These are phyloP conservation scores for Crithidia expoeki DNA, from an alignment of 208 protist genomes.

Conservation along the genomic window DNA sequence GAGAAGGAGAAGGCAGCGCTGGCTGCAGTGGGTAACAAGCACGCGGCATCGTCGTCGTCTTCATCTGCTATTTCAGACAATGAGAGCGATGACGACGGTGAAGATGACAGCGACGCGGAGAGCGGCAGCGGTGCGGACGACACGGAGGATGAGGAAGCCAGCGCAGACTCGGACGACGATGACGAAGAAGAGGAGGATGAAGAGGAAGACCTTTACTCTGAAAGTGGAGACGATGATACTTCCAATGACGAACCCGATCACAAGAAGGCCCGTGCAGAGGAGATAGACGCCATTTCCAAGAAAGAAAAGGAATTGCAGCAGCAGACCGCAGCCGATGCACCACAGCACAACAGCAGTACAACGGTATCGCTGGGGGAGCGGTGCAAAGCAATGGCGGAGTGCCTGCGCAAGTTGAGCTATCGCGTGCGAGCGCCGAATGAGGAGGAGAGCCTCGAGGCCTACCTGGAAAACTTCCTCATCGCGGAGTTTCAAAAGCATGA, in stretches of 20 bases:
- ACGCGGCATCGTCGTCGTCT: not conserved
- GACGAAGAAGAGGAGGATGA: conserved; percentile 45
- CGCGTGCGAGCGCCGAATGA: conserved; percentile 51
- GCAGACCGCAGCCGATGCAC: not conserved
- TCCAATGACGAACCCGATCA: conserved; percentile 18
- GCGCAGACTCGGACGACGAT: conserved; percentile 34
- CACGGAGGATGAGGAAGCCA: conserved; percentile 29
- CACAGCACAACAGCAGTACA: not conserved
- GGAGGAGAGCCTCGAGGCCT: conserved; percentile 61
- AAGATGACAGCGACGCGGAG: conserved; percentile 19
- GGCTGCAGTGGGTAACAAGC: not conserved
- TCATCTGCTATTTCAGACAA: conserved; percentile 9
- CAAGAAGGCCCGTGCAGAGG: conserved; percentile 54
- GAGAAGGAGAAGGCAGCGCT: conserved; percentile 24
- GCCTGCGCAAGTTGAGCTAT: conserved; percentile 70
- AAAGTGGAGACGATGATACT: conserved; percentile 36
- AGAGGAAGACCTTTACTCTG: conserved; percentile 37
- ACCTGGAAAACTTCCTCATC: conserved; percentile 65
- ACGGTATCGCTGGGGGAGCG: conserved; percentile 43
- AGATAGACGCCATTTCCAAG: conserved; percentile 15
- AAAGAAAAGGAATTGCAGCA: conserved; percentile 7
- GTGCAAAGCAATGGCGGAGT: conserved; percentile 75
- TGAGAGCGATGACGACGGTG: conserved; percentile 17
- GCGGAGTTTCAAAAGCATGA: conserved; percentile 70
- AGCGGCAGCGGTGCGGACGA: conserved; percentile 33